A percentile compares a stretch with the other conserved stretches of the same genome.
Conservation (phyloP, 768 basidiomycete species). For the Paxillus rubicundulus region DNA sequence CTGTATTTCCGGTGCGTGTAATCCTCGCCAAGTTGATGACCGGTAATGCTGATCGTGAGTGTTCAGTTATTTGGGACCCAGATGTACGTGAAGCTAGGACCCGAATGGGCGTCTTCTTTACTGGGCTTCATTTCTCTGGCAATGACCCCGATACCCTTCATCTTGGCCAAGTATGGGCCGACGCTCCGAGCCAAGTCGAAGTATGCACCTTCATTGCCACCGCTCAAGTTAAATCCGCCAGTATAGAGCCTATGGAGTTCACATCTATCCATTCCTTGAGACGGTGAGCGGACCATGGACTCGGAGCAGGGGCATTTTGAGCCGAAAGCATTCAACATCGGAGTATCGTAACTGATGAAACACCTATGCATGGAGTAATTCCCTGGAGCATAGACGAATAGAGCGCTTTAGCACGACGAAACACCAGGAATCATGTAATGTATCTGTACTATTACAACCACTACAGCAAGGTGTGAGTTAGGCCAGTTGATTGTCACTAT, state of each 20-base stretch:
- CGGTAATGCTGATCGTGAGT: slow-evolving; percentile 20
- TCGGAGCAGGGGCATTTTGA: too few species aligned
- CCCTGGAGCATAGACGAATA: too few species aligned
- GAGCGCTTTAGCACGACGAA: too few species aligned
- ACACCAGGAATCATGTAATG: too few species aligned
- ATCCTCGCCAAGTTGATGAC: slow-evolving; percentile 2
- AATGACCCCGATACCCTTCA: slow-evolving; percentile 53
- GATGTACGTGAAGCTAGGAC: slow-evolving; percentile 50
- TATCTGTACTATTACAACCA: too few species aligned
- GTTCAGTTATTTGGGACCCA: slow-evolving; percentile 45
- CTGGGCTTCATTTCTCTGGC: slow-evolving; percentile 49
- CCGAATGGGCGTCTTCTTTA: slow-evolving; percentile 59
- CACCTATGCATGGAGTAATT: too few species aligned
- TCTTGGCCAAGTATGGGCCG: slow-evolving; percentile 45
- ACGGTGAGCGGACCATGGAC: too few species aligned
- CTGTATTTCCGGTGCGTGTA: slow-evolving; percentile 40
- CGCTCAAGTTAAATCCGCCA: slow-evolving; percentile 8
- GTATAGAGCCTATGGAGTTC: slow-evolving; percentile 1
- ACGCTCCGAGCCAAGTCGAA: slow-evolving; percentile 41
- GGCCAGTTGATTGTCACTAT: too few species aligned
- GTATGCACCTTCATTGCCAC: slow-evolving; percentile 32
- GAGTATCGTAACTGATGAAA: too few species aligned
- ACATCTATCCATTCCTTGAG: neutral
- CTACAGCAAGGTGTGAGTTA: too few species aligned
- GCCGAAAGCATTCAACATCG: too few species aligned